Evolutionary conservation across 1,139 yeast genomes (phyloP).

Genomic region (Scheffersomyces stambukii): DNA sequence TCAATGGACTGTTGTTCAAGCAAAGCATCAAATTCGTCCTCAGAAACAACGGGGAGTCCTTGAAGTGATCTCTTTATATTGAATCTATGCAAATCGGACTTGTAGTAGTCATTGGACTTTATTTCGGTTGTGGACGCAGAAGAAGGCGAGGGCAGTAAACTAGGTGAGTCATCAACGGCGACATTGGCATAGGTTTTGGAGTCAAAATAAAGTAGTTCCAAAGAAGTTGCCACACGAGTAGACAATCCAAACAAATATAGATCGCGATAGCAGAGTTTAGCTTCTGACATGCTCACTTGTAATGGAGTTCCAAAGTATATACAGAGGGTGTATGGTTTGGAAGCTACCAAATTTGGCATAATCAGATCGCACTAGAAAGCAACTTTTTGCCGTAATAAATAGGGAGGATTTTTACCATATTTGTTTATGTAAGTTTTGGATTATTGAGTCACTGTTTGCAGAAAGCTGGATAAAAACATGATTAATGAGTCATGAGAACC

Average conservation of each 20-base stretch:
- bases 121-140: slow-evolving; percentile 1
- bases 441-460: background rate
- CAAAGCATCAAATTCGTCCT: slow-evolving; percentile 55
- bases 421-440: background rate
- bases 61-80: slow-evolving; percentile 54
- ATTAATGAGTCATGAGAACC: too few relatives aligned
- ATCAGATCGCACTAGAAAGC: too few relatives aligned
- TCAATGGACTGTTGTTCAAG: slow-evolving; percentile 50
- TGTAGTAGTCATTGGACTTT: slow-evolving; percentile 40
- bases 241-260: slow-evolving; percentile 54
- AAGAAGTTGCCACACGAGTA: slow-evolving; percentile 35
- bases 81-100: slow-evolving; percentile 56
- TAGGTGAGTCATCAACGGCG: slow-evolving; percentile 4
- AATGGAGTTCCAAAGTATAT: slow-evolving; percentile 1
- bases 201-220: slow-evolving; percentile 58
- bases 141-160: too few relatives aligned
- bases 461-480: too few relatives aligned
- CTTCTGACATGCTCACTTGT: background rate
- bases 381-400: too few relatives aligned
- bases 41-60: slow-evolving; percentile 46
- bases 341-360: too few relatives aligned
- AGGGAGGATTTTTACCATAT: background rate
- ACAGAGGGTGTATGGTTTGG: too few relatives aligned
- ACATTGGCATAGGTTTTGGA: slow-evolving; percentile 27
- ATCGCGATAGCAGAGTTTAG: slow-evolving; percentile 17